Conservation (phyloP, 1,284 basidiomycete genomes). For the Leccinum fuscescens region DNA sequence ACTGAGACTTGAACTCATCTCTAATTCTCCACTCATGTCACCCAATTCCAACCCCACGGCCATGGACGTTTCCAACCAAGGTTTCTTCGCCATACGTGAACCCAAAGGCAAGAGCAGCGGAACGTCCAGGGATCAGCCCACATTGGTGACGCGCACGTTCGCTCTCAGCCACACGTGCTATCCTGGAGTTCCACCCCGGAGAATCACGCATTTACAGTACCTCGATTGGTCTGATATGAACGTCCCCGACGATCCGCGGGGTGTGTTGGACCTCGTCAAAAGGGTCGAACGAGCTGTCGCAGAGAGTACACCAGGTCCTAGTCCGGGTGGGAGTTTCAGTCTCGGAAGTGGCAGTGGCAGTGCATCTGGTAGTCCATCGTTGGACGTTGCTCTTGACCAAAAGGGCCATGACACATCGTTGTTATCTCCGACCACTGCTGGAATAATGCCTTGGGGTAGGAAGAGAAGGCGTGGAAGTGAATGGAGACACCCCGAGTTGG, state of each 20-base stretch:
- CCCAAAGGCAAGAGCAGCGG: conserved; percentile 7
- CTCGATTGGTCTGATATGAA: conserved; percentile 94
- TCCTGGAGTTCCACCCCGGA: conserved; percentile 57
- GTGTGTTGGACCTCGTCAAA: conserved; percentile 70
- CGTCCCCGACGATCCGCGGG: conserved; percentile 79
- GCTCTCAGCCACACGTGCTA: conserved; percentile 60
- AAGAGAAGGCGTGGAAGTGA: conserved; percentile 22
- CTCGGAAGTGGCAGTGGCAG: conserved; percentile 20
- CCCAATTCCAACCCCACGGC: conserved; percentile 8
- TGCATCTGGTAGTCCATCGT: conserved; percentile 18
- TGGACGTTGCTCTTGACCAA: conserved; percentile 10
- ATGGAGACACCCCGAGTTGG: conserved; percentile 38
- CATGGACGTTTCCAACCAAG: conserved; percentile 22
- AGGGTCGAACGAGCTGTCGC: conserved; percentile 53
- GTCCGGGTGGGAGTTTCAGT: conserved; percentile 28
- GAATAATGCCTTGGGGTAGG: conserved; percentile 8
- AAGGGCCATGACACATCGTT: conserved; percentile 7
- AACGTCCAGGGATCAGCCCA: conserved; percentile 22
- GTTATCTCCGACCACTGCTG: conserved; percentile 18
- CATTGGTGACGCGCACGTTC: conserved; percentile 69
- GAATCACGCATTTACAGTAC: conserved; percentile 82
- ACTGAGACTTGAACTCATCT: conserved; percentile 61
- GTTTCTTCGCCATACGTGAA: conserved; percentile 34
- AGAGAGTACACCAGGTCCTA: conserved; percentile 42
- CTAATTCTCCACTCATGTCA: conserved; percentile 48